Evolutionary conservation across 495 filamentous ascomycete genomes (phyloP).

Genomic region (Xylaria longipes): DNA sequence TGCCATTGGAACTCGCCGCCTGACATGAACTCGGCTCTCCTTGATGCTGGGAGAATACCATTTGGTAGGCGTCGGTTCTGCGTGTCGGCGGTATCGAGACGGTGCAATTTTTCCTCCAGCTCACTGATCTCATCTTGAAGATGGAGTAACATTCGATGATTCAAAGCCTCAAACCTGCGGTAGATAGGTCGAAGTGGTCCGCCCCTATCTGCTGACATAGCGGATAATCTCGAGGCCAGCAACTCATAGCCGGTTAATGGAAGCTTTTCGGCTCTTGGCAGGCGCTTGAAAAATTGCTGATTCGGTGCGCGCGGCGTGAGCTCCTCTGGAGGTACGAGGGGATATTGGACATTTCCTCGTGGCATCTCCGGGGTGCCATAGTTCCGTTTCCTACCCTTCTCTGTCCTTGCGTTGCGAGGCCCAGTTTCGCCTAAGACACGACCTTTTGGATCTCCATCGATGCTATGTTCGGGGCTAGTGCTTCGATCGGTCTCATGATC

Average conservation of each 20-base stretch:
- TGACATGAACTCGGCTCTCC: conserved; percentile 69
- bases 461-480: conserved; percentile 52
- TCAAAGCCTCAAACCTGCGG: conserved; percentile 81
- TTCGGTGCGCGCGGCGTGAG: conserved; percentile 39
- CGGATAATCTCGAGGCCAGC: conserved; percentile 66
- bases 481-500: conserved; percentile 53
- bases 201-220: conserved; percentile 33
- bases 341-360: conserved; percentile 37
- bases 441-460: conserved; percentile 35
- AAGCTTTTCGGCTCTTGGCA: conserved; percentile 44
- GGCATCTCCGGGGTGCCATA: conserved; percentile 47
- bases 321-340: conserved; percentile 38
- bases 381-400: conserved; percentile 30
- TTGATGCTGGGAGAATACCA: conserved; percentile 64
- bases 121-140: conserved; percentile 87
- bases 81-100: conserved; percentile 74
- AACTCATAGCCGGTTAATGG: conserved; percentile 69
- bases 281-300: conserved; percentile 37
- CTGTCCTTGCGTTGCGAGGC: conserved; percentile 21
- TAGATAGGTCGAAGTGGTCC: conserved; percentile 71
- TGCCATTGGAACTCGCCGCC: conserved; percentile 75
- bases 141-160: conserved; percentile 83
- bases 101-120: conserved; percentile 75
- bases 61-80: conserved; percentile 64
- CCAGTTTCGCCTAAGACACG: conserved; percentile 21